Conservation (phyloP, 345 rosid genomes). For the Nephelium lappaceum region DNA sequence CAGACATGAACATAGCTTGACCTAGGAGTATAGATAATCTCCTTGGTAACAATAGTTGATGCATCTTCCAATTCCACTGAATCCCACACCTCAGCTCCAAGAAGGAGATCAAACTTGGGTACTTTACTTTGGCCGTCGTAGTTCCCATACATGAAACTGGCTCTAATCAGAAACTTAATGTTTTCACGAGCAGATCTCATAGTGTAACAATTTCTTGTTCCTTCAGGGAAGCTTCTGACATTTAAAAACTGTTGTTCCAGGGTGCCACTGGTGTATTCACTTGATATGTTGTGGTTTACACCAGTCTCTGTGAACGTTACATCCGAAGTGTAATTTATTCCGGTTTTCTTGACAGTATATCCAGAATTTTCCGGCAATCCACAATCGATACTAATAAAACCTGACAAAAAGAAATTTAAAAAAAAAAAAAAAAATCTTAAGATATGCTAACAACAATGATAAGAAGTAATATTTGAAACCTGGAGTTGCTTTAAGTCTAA, state of each 20-base stretch:
- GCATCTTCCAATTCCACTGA: conserved; percentile 6
- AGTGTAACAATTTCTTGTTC: conserved; percentile 28
- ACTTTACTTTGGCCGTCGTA: conserved; percentile 16
- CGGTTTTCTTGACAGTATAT: conserved; percentile 6
- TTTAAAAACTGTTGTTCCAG: not conserved
- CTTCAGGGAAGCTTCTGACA: conserved; percentile 22
- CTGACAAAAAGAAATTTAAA: not conserved
- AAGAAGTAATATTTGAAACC: too few species aligned
- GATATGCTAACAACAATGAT: too few species aligned
- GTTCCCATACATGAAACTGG: conserved; percentile 30
- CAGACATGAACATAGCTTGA: not conserved
- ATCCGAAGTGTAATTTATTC: conserved; percentile 7
- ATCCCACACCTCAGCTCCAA: conserved; percentile 24
- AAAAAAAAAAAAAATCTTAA: not conserved
- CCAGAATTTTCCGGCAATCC: not conserved
- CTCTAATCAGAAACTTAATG: conserved; percentile 22
- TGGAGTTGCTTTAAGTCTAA: not conserved
- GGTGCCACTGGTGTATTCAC: not conserved
- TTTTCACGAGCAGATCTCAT: not conserved
- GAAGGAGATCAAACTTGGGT: conserved; percentile 13
- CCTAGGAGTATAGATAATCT: not conserved
- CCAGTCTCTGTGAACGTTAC: not conserved
- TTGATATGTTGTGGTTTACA: not conserved
- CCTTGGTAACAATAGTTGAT: conserved; percentile 2
- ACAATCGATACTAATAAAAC: conserved; percentile 8